phyloP scores from a whole-genome alignment of 441 rosid genomes.

The Monsonia emarginata region DNA sequence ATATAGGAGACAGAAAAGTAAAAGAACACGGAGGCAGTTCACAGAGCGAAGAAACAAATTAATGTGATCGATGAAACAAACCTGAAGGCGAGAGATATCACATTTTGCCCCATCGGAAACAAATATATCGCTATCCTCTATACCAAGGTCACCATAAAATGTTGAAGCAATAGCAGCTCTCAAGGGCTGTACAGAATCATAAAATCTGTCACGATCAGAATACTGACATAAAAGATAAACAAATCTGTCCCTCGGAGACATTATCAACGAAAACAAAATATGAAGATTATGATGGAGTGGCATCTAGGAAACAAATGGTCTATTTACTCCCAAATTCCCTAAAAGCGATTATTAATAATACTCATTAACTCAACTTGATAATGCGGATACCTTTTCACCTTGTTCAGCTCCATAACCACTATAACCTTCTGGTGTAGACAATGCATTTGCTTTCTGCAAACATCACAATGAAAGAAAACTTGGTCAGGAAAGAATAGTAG shows the following conservation, averaged over 20 bases:
- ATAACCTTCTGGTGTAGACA: constrained; percentile 78
- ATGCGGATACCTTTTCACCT: constrained; percentile 66
- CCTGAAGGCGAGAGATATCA: constrained; percentile 97
- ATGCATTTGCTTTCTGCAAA: constrained; percentile 56
- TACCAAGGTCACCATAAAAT: constrained; percentile 67
- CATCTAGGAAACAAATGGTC: background rate
- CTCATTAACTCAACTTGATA: background rate
- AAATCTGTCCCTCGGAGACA: background rate
- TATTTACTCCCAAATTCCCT: background rate
- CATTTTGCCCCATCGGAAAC: constrained; percentile 99
- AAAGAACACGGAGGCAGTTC: background rate
- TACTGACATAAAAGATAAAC: background rate
- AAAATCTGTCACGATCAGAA: background rate
- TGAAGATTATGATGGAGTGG: background rate
- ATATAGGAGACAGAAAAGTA: background rate
- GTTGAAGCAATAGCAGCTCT: constrained; percentile 76
- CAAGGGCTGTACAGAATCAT: constrained; percentile 47
- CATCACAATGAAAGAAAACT: background rate
- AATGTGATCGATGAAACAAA: no score
- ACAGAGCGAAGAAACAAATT: no score
- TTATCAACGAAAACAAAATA: background rate
- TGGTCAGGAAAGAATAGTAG: background rate
- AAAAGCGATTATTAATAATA: background rate
- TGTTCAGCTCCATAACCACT: constrained; percentile 95
- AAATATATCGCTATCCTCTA: constrained; percentile 75